phyloP scores from a whole-genome alignment of 768 basidiomycete genomes.

The Lyophyllum atratum region DNA sequence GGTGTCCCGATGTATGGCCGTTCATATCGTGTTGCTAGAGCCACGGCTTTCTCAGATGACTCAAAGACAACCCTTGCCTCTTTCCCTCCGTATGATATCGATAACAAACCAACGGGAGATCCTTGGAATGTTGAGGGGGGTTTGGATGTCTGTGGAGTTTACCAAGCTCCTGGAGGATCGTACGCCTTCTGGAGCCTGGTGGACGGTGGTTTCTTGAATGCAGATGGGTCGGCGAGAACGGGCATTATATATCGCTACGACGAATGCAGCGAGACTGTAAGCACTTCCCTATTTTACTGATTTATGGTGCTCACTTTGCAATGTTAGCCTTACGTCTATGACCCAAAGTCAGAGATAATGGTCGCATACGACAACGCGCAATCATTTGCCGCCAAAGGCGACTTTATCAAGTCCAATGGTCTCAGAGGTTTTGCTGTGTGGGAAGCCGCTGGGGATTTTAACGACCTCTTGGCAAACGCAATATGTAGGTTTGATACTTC shows the following conservation, averaged over 20 bases:
- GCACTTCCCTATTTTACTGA: constrained; percentile 15
- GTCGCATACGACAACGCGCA: constrained; percentile 66
- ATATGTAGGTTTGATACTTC: constrained; percentile 6
- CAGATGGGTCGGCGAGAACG: constrained; percentile 37
- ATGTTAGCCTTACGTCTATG: constrained; percentile 68
- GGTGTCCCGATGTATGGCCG: constrained; percentile 88
- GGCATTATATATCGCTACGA: constrained; percentile 60
- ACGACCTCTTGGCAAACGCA: constrained; percentile 63
- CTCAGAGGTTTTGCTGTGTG: constrained; percentile 73
- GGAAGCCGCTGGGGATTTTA: constrained; percentile 68
- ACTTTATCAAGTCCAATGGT: constrained; percentile 51
- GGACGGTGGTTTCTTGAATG: constrained; percentile 52
- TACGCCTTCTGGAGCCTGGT: constrained; percentile 69
- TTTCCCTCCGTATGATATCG: constrained; percentile 54
- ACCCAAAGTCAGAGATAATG: constrained; percentile 50
- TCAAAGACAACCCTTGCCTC: constrained; percentile 36
- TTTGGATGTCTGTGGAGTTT: constrained; percentile 60
- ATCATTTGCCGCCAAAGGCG: constrained; percentile 65
- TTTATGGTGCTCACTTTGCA: background rate
- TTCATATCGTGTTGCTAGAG: constrained; percentile 52
- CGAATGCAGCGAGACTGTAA: constrained; percentile 73
- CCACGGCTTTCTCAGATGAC: constrained; percentile 34
- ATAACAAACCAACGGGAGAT: constrained; percentile 51
- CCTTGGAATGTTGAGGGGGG: constrained; percentile 51
- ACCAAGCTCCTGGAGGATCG: constrained; percentile 51